Conservation (phyloP, 2,329 filamentous ascomycete genomes). For the Epichloe baconii region DNA sequence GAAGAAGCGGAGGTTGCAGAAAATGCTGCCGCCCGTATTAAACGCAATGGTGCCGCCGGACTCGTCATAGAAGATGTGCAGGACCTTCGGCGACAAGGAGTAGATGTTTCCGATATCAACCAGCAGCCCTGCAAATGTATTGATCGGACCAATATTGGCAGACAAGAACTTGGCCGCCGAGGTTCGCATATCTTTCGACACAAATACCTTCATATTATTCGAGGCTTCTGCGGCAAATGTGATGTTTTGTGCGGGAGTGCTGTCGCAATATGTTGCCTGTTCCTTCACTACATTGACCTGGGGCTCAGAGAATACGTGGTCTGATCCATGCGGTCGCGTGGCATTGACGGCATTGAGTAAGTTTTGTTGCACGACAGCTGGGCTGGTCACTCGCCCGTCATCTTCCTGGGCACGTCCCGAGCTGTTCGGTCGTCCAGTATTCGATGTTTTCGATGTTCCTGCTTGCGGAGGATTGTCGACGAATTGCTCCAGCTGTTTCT, state of each 20-base stretch:
- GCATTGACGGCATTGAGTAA: constrained; percentile 67
- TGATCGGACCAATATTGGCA: constrained; percentile 47
- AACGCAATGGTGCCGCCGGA: constrained; percentile 78
- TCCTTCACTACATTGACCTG: constrained; percentile 64
- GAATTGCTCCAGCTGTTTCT: constrained; percentile 30
- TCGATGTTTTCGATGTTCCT: constrained; percentile 1
- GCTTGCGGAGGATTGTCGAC: constrained; percentile 20
- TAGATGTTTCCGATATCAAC: constrained; percentile 61
- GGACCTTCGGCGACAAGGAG: constrained; percentile 48
- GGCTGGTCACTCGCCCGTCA: constrained; percentile 44
- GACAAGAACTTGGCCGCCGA: constrained; percentile 43
- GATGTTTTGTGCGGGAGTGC: constrained; percentile 60
- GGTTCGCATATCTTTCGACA: constrained; percentile 40
- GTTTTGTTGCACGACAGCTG: constrained; percentile 51
- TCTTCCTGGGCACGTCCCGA: constrained; percentile 19
- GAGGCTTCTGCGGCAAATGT: constrained; percentile 55
- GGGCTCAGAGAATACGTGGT: constrained; percentile 59
- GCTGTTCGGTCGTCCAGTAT: neutral
- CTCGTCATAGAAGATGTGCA: constrained; percentile 84
- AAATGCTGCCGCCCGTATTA: constrained; percentile 75
- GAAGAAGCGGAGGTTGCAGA: constrained; percentile 89
- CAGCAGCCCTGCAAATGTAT: constrained; percentile 56
- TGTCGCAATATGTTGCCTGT: constrained; percentile 76
- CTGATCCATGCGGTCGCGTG: constrained; percentile 63
- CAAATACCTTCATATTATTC: constrained; percentile 61